phyloP scores from a whole-genome alignment of 371 early-diverging fungal genomes.

The Phascolomyces articulosus region DNA sequence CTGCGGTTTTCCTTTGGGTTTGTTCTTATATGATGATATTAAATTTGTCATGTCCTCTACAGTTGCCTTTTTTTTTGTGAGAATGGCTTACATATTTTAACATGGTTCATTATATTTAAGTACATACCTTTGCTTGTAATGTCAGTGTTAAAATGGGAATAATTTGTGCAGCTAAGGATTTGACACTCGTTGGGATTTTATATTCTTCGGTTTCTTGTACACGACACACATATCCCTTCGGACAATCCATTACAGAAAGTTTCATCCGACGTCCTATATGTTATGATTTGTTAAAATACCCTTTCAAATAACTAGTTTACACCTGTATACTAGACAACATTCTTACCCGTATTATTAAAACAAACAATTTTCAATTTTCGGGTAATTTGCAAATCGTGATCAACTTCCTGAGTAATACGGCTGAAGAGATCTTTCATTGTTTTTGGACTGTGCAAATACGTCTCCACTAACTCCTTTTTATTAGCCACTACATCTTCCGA shows the following conservation, averaged over 20 bases:
- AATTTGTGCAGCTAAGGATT: not conserved
- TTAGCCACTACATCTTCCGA: not conserved
- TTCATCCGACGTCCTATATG: constrained; percentile 5
- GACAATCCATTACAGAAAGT: constrained; percentile 4
- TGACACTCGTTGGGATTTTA: not conserved
- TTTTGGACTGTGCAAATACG: not conserved
- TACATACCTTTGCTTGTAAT: constrained; percentile 1
- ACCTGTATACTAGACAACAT: not conserved
- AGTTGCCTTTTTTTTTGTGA: not conserved
- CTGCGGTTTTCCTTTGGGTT: not conserved
- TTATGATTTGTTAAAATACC: not conserved
- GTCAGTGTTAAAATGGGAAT: not conserved
- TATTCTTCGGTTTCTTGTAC: constrained; percentile 6
- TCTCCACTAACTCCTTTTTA: constrained; percentile 7
- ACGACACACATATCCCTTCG: constrained; percentile 10
- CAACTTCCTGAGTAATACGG: not conserved
- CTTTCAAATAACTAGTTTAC: not conserved
- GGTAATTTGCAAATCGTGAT: not conserved
- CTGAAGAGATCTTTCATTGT: constrained; percentile 7
- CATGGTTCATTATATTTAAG: not conserved
- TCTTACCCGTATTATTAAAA: not conserved
- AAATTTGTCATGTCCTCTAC: not conserved
- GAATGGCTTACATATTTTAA: not conserved
- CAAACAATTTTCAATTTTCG: not conserved
- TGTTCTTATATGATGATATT: not conserved